These are phyloP conservation scores for Aspergillus sp. DNA, from an alignment of 2,329 filamentous ascomycete genomes.

Conservation along the genomic window DNA sequence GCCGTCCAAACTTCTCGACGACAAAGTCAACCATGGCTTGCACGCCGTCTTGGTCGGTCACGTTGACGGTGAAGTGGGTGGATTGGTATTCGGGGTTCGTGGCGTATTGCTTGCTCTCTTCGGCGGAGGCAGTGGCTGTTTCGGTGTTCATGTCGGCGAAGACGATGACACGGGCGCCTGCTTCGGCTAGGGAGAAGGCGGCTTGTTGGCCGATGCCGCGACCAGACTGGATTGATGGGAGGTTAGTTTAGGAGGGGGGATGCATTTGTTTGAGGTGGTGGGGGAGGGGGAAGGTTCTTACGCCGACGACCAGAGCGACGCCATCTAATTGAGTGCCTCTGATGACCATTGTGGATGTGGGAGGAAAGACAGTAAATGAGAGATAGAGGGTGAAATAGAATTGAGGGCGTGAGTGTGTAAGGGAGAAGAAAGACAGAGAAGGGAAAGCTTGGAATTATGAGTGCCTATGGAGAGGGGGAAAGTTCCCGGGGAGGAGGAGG, in stretches of 20 bases:
- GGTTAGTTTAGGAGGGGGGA: background rate
- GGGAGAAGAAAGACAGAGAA: no score
- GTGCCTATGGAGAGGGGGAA: no score
- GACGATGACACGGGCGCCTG: slow-evolving; percentile 2
- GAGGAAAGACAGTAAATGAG: no score
- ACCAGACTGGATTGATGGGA: background rate
- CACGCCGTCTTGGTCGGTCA: background rate
- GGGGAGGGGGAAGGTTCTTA: no score
- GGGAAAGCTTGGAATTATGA: no score
- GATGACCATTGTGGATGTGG: no score
- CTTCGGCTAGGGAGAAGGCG: slow-evolving; percentile 7
- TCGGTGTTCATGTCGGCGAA: slow-evolving; percentile 11
- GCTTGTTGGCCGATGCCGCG: slow-evolving; percentile 7
- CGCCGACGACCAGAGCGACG: no score
- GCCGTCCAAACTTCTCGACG: background rate
- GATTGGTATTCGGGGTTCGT: slow-evolving; percentile 5
- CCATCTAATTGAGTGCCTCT: no score
- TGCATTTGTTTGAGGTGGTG: no score
- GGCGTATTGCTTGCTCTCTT: slow-evolving; percentile 8
- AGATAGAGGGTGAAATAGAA: no score
- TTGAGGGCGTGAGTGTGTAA: no score
- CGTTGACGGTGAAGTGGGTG: slow-evolving; percentile 5
- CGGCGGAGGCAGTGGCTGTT: background rate
- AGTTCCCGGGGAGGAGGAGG: no score
- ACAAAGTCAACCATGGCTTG: slow-evolving; percentile 7